Percentiles rank a stretch among this genome's conserved stretches.
phyloP scores from a whole-genome alignment of 139 green algal species.

The Volvox africanus region DNA sequence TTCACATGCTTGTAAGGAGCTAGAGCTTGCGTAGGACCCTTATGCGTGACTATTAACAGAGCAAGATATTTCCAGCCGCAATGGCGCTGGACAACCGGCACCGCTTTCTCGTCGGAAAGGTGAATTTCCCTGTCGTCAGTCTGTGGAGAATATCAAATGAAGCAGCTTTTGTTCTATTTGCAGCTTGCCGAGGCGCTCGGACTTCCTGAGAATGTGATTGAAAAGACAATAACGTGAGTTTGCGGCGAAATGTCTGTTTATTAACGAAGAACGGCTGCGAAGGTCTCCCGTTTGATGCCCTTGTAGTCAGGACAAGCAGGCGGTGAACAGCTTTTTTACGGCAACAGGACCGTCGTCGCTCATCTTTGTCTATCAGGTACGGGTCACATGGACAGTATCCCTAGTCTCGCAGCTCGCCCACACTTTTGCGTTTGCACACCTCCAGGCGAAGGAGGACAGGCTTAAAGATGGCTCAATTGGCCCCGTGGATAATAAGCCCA shows the following conservation, averaged over 20 bases:
- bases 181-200: constrained; percentile 67
- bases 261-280: too few species aligned
- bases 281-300: background rate
- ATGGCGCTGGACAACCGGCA: constrained; percentile 69
- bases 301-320: constrained; percentile 67
- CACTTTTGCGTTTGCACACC: background rate
- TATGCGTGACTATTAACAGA: background rate
- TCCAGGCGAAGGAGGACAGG: constrained; percentile 69
- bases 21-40: background rate
- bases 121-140: background rate
- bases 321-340: constrained; percentile 76
- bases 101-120: constrained; percentile 65
- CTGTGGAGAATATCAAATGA: background rate
- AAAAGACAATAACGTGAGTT: constrained; percentile 70
- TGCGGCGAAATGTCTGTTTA: background rate
- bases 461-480: constrained; percentile 60
- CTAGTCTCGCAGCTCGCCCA: background rate
- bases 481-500: constrained; percentile 60
- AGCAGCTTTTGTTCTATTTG: background rate
- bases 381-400: background rate
- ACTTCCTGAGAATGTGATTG: constrained; percentile 61
- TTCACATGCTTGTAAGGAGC: background rate
- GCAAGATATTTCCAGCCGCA: background rate
- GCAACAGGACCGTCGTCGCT: constrained; percentile 63
- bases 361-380: constrained; percentile 75